Evolutionary conservation across 805 yeast species (phyloP).

Genomic region (Suhomyces prunicola): DNA sequence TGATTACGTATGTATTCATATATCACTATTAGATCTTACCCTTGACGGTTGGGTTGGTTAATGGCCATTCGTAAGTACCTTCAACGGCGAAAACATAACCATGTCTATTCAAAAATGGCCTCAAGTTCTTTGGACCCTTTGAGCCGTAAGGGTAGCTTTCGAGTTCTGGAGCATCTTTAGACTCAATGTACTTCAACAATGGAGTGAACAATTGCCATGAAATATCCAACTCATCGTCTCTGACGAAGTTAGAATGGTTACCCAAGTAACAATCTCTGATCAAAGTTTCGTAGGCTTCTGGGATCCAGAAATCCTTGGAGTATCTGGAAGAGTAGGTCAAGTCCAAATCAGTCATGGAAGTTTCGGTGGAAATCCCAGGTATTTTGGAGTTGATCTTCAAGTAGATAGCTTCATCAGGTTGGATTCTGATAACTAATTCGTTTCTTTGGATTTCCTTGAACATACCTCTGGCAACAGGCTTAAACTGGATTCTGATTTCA

Average conservation of each 20-base stretch:
- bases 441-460: conserved; percentile 80
- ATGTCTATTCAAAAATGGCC: conserved; percentile 59
- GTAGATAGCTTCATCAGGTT: conserved; percentile 93
- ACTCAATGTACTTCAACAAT: conserved; percentile 74
- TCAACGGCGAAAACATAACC: conserved; percentile 68
- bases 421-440: conserved; percentile 90
- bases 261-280: conserved; percentile 87
- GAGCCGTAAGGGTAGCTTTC: conserved; percentile 81
- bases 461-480: conserved; percentile 78
- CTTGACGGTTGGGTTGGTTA: conserved; percentile 50
- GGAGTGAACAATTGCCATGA: conserved; percentile 96
- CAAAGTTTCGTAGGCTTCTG: conserved; percentile 96
- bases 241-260: conserved; percentile 94
- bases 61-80: conserved; percentile 87
- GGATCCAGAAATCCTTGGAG: conserved; percentile 82
- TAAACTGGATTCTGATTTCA: conserved; percentile 90
- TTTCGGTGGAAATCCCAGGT: conserved; percentile 84
- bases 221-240: conserved; percentile 94
- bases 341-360: conserved; percentile 86
- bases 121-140: conserved; percentile 75
- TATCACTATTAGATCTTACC: conserved; percentile 20
- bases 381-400: conserved; percentile 89
- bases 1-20: not conserved
- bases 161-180: conserved; percentile 64
- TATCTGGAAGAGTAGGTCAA: conserved; percentile 80